These are phyloP conservation scores for Neopestalotiopsis sp. DNA, from an alignment of 2,329 filamentous ascomycete species.

Conservation along the genomic window DNA sequence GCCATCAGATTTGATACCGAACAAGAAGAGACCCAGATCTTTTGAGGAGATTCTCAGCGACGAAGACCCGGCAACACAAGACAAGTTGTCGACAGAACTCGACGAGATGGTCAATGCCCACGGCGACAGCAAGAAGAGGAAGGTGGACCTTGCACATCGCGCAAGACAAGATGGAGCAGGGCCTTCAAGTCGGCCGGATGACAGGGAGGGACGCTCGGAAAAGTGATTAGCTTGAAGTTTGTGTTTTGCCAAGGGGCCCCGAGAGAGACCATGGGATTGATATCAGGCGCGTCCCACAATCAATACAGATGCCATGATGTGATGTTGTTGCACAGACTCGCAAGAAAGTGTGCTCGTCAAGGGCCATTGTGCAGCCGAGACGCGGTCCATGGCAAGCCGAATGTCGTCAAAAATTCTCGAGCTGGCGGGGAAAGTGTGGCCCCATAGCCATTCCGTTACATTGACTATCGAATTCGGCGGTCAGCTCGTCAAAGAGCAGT, in stretches of 20 bases:
- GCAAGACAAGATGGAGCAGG: neutral
- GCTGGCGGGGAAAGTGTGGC: neutral
- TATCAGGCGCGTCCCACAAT: neutral
- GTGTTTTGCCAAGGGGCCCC: neutral
- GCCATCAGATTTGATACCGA: conserved; percentile 24
- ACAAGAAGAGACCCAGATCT: conserved; percentile 27
- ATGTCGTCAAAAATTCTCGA: too few species aligned
- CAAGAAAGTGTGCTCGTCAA: too few species aligned
- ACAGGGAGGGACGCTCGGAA: neutral
- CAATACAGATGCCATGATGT: neutral
- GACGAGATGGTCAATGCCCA: conserved; percentile 20
- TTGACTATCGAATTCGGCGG: neutral
- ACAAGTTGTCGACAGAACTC: conserved; percentile 36
- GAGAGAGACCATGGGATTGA: neutral
- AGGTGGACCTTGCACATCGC: neutral
- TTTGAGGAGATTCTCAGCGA: conserved; percentile 32
- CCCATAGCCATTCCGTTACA: neutral
- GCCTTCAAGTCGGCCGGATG: neutral
- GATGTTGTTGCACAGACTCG: too few species aligned
- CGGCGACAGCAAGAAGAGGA: neutral
- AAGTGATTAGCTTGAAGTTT: neutral
- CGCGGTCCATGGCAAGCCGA: too few species aligned
- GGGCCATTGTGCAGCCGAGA: too few species aligned
- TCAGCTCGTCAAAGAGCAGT: neutral
- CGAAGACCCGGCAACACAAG: conserved; percentile 31